phyloP scores from a whole-genome alignment of 139 green algal genomes.

The Micractinium conductrix region DNA sequence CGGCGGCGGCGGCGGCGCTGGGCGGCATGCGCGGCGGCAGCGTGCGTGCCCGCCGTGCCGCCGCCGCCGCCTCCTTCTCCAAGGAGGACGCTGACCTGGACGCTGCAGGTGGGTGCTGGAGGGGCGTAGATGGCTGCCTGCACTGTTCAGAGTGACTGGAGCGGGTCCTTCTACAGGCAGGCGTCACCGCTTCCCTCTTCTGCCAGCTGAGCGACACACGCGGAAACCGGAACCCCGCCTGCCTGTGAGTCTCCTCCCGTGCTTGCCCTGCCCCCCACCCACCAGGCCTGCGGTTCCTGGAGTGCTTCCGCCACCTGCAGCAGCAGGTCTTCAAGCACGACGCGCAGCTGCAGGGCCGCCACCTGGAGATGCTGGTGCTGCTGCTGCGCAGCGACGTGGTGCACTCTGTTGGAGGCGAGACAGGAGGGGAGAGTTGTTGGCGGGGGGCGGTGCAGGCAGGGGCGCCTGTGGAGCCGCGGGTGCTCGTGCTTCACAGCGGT shows the following conservation, averaged over 20 bases:
- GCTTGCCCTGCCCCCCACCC: no score
- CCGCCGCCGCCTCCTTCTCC: neutral
- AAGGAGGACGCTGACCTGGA: conserved; percentile 10
- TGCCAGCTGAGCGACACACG: no score
- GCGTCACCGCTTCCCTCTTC: no score
- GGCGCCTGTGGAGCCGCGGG: no score
- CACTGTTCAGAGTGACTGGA: no score
- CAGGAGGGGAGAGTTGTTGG: no score
- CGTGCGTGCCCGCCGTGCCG: neutral
- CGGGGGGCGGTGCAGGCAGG: no score
- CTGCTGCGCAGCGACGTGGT: conserved; percentile 38
- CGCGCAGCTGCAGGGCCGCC: neutral
- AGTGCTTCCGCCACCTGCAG: conserved; percentile 3
- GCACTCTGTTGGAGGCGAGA: conserved; percentile 16
- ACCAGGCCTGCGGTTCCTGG: conserved; percentile 27
- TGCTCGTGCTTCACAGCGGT: no score
- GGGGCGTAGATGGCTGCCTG: no score
- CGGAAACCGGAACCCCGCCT: no score
- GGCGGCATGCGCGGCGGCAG: neutral
- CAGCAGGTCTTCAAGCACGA: conserved; percentile 25
- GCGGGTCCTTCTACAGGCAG: no score
- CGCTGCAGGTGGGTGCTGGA: neutral
- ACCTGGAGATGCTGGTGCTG: conserved; percentile 37
- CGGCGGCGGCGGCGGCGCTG: neutral
- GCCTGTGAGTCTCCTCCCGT: no score